phyloP scores from a whole-genome alignment of 2,329 filamentous ascomycete genomes.

The Dothideomycetes sp. region DNA sequence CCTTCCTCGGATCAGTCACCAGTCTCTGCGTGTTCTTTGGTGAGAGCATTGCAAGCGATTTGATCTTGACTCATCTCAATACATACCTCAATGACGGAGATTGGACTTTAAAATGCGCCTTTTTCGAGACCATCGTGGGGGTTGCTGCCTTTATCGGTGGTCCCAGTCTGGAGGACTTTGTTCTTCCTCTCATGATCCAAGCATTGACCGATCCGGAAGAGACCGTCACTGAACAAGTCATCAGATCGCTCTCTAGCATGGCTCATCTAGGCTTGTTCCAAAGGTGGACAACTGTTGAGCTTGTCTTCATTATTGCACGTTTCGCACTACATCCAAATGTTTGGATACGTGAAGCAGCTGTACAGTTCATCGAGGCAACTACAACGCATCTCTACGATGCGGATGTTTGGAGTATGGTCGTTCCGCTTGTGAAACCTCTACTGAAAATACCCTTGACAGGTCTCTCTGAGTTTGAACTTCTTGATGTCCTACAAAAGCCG shows the following conservation, averaged over 20 bases:
- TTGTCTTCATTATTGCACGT: constrained; percentile 71
- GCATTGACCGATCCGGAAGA: constrained; percentile 89
- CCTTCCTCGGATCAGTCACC: constrained; percentile 84
- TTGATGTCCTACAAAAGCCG: constrained; percentile 77
- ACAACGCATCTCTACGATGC: constrained; percentile 67
- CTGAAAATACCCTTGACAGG: constrained; percentile 63
- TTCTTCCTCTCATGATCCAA: constrained; percentile 90
- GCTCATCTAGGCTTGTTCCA: constrained; percentile 82
- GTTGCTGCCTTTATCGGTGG: constrained; percentile 86
- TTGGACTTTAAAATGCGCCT: constrained; percentile 93
- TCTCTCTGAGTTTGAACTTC: constrained; percentile 62
- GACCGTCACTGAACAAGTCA: constrained; percentile 81
- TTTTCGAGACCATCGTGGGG: constrained; percentile 90
- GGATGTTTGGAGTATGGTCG: constrained; percentile 73
- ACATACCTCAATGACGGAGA: constrained; percentile 95
- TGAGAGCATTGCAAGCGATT: constrained; percentile 82
- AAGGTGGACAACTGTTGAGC: constrained; percentile 73
- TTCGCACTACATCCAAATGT: constrained; percentile 91
- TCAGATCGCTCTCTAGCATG: constrained; percentile 81
- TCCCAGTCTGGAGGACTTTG: constrained; percentile 85
- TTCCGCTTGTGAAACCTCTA: constrained; percentile 72
- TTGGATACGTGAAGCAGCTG: constrained; percentile 87
- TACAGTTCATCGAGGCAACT: constrained; percentile 71
- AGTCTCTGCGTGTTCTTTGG: constrained; percentile 93
- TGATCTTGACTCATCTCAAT: constrained; percentile 91